Percentiles rank a stretch among this genome's conserved stretches.
Evolutionary conservation across 495 filamentous ascomycete species (phyloP).

Genomic region (Aspergillus kassunensis): DNA sequence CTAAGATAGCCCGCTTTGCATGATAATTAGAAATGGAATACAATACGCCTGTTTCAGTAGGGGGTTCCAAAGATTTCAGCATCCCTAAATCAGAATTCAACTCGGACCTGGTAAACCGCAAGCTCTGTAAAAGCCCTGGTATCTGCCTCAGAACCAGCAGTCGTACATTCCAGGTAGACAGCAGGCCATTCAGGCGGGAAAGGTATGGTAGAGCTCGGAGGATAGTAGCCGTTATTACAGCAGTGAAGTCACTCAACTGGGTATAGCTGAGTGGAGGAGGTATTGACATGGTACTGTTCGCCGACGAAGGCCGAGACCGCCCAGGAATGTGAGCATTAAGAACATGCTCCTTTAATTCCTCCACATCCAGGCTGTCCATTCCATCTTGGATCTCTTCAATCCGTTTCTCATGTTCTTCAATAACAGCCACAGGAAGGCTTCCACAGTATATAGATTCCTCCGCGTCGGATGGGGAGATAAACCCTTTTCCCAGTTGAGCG

Average conservation of each 20-base stretch:
- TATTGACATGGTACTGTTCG: conserved; percentile 48
- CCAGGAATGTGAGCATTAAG: conserved; percentile 68
- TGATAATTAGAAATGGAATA: conserved; percentile 52
- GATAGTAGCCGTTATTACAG: conserved; percentile 83
- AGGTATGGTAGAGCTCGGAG: conserved; percentile 80
- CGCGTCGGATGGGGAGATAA: conserved; percentile 45
- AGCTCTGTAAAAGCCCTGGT: conserved; percentile 61
- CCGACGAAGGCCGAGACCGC: conserved; percentile 51
- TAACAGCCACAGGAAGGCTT: conserved; percentile 56
- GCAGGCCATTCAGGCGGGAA: conserved; percentile 61
- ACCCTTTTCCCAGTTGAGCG: conserved; percentile 45
- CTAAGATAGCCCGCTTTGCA: conserved; percentile 59
- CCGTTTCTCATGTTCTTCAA: conserved; percentile 64
- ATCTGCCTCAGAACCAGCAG: conserved; percentile 68
- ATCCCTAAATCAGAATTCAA: conserved; percentile 60
- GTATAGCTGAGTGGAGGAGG: conserved; percentile 53
- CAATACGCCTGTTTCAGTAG: conserved; percentile 15
- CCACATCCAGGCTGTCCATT: conserved; percentile 76
- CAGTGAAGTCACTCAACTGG: conserved; percentile 77
- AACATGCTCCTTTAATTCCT: conserved; percentile 87
- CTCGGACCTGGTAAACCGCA: conserved; percentile 59
- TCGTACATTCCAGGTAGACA: conserved; percentile 74
- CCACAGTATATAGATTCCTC: conserved; percentile 59
- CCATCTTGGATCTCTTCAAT: conserved; percentile 73
- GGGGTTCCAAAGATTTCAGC: conserved; percentile 37